Evolutionary conservation across 768 basidiomycete species (phyloP).

Genomic region (Paxillus rubicundulus): DNA sequence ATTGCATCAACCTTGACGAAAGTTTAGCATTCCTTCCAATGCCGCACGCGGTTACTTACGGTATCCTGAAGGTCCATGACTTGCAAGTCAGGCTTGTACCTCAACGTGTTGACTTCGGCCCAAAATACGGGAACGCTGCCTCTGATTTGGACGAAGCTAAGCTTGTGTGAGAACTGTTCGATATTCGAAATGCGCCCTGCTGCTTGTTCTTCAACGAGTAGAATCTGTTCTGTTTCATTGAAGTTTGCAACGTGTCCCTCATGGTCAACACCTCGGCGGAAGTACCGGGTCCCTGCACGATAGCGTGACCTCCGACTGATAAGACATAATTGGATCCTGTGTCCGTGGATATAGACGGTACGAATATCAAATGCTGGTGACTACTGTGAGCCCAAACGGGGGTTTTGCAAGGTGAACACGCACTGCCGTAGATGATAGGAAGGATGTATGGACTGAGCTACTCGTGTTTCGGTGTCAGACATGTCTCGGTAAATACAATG

Average conservation of each 20-base stretch:
- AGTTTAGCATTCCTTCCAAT: slow-evolving; percentile 2
- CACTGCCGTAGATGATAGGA: slow-evolving; percentile 93
- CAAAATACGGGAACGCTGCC: slow-evolving; percentile 95
- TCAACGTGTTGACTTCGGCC: slow-evolving; percentile 92
- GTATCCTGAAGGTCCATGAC: slow-evolving; percentile 91
- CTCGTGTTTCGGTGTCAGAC: slow-evolving; percentile 10
- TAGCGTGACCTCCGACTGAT: slow-evolving; percentile 93
- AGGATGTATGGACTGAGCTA: slow-evolving; percentile 89
- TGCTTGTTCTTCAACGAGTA: slow-evolving; percentile 66
- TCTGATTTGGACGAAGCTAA: slow-evolving; percentile 91
- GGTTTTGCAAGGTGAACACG: slow-evolving; percentile 34
- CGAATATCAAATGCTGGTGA: slow-evolving; percentile 81
- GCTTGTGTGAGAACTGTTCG: slow-evolving; percentile 54
- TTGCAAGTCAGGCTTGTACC: slow-evolving; percentile 95
- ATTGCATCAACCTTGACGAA: slow-evolving; percentile 61
- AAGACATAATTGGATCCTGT: slow-evolving; percentile 78
- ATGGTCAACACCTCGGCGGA: slow-evolving; percentile 88
- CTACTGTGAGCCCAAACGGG: slow-evolving; percentile 1
- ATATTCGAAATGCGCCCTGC: slow-evolving; percentile 37
- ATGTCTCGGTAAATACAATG: neutral
- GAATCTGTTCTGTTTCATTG: slow-evolving; percentile 96
- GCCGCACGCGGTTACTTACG: slow-evolving; percentile 43
- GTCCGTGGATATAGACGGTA: slow-evolving; percentile 68
- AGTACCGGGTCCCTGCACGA: slow-evolving; percentile 96
- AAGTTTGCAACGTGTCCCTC: slow-evolving; percentile 94